phyloP scores from a whole-genome alignment of 2,329 filamentous ascomycete species.

The Pseudogymnoascus sp. region DNA sequence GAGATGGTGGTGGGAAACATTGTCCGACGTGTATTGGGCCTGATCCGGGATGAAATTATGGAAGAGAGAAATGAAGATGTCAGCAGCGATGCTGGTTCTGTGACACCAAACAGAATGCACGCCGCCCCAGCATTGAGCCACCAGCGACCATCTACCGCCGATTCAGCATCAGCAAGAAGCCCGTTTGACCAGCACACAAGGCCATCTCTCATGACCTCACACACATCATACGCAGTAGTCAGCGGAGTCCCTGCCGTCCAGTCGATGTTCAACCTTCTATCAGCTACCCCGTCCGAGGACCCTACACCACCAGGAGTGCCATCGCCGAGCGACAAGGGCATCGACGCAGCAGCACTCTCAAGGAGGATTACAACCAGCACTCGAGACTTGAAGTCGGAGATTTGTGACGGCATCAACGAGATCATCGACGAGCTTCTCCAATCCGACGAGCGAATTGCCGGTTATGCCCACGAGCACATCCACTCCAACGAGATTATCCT shows the following conservation, averaged over 20 bases:
- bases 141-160: neutral
- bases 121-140: slow-evolving; percentile 13
- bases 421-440: slow-evolving; percentile 92
- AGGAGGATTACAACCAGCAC: slow-evolving; percentile 23
- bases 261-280: slow-evolving; percentile 83
- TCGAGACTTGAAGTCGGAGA: slow-evolving; percentile 76
- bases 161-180: neutral
- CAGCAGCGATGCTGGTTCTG: slow-evolving; percentile 23
- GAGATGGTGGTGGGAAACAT: slow-evolving; percentile 95
- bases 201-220: slow-evolving; percentile 52
- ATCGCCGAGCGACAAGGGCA: slow-evolving; percentile 36
- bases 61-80: slow-evolving; percentile 61
- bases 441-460: slow-evolving; percentile 87
- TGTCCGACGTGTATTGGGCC: slow-evolving; percentile 76
- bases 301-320: slow-evolving; percentile 43
- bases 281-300: slow-evolving; percentile 51
- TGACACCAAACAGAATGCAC: slow-evolving; percentile 20
- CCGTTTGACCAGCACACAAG: slow-evolving; percentile 27
- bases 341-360: slow-evolving; percentile 22
- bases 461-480: slow-evolving; percentile 82
- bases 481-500: slow-evolving; percentile 89
- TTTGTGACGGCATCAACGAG: slow-evolving; percentile 89
- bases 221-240: slow-evolving; percentile 55
- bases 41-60: slow-evolving; percentile 85
- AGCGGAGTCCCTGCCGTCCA: slow-evolving; percentile 43